Conservation (phyloP, 78 protist species). For the Cyanophora paradoxa region DNA sequence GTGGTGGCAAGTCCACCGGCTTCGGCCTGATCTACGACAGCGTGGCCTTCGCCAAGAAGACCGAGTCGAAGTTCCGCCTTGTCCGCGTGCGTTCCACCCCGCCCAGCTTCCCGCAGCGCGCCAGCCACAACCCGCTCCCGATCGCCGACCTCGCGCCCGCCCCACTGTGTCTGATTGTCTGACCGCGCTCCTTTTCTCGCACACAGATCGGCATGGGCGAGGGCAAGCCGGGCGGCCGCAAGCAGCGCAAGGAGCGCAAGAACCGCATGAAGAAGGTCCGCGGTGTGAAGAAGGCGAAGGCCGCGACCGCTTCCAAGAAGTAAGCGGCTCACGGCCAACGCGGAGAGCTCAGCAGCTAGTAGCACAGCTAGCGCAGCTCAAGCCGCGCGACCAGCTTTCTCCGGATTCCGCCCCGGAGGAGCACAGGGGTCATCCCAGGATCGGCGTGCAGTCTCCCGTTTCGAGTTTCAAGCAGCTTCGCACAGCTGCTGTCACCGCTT, state of each 20-base stretch:
- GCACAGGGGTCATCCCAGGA: no score
- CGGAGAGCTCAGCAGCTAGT: no score
- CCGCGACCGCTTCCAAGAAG: constrained; percentile 15
- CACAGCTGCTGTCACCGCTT: no score
- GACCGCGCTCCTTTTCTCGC: neutral
- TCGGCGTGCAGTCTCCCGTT: no score
- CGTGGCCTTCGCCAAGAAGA: constrained; percentile 54
- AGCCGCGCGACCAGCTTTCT: no score
- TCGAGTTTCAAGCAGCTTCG: no score
- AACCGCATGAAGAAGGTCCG: constrained; percentile 89
- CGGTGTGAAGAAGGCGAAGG: constrained; percentile 61
- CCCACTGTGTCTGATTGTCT: neutral
- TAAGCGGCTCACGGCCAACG: no score
- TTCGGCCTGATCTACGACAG: constrained; percentile 93
- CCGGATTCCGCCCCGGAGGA: no score
- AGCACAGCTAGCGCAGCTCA: no score
- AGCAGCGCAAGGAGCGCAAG: constrained; percentile 92
- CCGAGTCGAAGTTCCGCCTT: constrained; percentile 85
- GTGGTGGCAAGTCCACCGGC: constrained; percentile 95
- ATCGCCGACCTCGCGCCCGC: neutral
- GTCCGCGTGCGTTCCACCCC: constrained; percentile 53
- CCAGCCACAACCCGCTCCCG: neutral
- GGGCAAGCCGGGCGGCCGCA: constrained; percentile 58
- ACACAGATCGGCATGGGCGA: constrained; percentile 43
- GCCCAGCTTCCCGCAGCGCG: neutral